Conservation (phyloP, 2,329 filamentous ascomycete genomes). For the Daldinia eschscholtzii region DNA sequence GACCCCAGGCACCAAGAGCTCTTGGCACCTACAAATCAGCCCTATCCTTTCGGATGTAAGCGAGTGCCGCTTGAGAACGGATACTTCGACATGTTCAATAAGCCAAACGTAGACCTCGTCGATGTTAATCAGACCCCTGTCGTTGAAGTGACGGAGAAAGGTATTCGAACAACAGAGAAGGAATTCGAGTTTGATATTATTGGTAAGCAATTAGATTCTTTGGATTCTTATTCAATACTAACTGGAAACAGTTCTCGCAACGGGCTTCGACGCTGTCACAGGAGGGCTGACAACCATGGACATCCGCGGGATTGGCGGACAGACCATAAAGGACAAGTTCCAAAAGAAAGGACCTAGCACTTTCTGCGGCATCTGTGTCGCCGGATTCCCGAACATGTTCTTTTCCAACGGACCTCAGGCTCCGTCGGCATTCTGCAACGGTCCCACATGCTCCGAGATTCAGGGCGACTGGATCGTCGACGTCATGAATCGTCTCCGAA, state of each 20-base stretch:
- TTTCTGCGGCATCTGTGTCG: slow-evolving; percentile 57
- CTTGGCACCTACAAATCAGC: slow-evolving; percentile 65
- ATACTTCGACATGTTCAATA: slow-evolving; percentile 54
- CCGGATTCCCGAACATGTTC: slow-evolving; percentile 62
- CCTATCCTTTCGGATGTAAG: slow-evolving; percentile 68
- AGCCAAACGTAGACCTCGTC: slow-evolving; percentile 52
- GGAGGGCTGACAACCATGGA: slow-evolving; percentile 57
- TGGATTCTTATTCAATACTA: not conserved
- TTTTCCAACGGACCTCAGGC: slow-evolving; percentile 58
- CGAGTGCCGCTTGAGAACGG: slow-evolving; percentile 52
- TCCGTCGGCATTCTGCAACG: slow-evolving; percentile 56
- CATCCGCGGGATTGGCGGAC: slow-evolving; percentile 52
- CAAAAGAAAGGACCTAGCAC: slow-evolving; percentile 51
- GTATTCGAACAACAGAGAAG: slow-evolving; percentile 47
- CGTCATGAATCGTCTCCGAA: slow-evolving; percentile 50
- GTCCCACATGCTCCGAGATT: slow-evolving; percentile 56
- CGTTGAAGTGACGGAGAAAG: slow-evolving; percentile 43
- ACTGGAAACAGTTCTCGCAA: slow-evolving; percentile 52
- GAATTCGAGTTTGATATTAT: slow-evolving; percentile 52
- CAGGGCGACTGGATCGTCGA: slow-evolving; percentile 57
- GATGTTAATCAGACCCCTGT: slow-evolving; percentile 48
- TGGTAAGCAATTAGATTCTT: slow-evolving; percentile 23
- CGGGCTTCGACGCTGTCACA: slow-evolving; percentile 59
- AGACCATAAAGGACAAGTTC: slow-evolving; percentile 55
- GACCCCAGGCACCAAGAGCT: slow-evolving; percentile 64